A percentile compares a stretch with the other conserved stretches of the same genome.
These are phyloP conservation scores for Gracilaria domingensis DNA, from an alignment of 23 red algal genomes.

Conservation along the genomic window DNA sequence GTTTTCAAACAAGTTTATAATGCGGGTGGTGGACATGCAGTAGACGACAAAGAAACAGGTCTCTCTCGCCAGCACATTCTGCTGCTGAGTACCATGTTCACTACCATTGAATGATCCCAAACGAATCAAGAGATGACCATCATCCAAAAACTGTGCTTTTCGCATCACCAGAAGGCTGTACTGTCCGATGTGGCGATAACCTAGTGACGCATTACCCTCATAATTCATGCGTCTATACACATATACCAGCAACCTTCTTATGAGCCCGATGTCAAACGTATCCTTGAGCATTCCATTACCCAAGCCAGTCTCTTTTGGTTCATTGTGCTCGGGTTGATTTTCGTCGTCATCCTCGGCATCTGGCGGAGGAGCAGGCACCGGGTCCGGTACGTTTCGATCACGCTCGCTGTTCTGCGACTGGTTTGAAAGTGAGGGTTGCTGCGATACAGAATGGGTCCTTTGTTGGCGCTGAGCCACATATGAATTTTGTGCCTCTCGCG, in stretches of 20 bases:
- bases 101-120: conserved; percentile 60
- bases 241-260: conserved; percentile 82
- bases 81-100: not conserved
- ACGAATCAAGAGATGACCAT: conserved; percentile 70
- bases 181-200: conserved; percentile 47
- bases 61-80: not conserved
- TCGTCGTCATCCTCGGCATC: conserved; percentile 3
- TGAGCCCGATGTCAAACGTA: conserved; percentile 70
- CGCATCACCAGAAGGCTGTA: conserved; percentile 77
- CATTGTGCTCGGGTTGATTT: not conserved
- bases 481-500: conserved; percentile 41
- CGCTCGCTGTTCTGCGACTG: not conserved
- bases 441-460: not conserved
- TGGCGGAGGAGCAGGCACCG: no score
- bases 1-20: conserved; percentile 70
- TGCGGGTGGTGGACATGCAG: conserved; percentile 55
- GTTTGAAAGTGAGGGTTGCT: not conserved
- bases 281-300: conserved; percentile 59
- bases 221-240: conserved; percentile 48
- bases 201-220: conserved; percentile 36
- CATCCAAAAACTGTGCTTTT: conserved; percentile 86
- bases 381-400: not conserved
- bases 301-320: conserved; percentile 68
- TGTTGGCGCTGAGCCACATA: not conserved
- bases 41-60: conserved; percentile 77